phyloP scores from a whole-genome alignment of 192 early-diverging fungal genomes.

The Gamsiella multidivaricata region DNA sequence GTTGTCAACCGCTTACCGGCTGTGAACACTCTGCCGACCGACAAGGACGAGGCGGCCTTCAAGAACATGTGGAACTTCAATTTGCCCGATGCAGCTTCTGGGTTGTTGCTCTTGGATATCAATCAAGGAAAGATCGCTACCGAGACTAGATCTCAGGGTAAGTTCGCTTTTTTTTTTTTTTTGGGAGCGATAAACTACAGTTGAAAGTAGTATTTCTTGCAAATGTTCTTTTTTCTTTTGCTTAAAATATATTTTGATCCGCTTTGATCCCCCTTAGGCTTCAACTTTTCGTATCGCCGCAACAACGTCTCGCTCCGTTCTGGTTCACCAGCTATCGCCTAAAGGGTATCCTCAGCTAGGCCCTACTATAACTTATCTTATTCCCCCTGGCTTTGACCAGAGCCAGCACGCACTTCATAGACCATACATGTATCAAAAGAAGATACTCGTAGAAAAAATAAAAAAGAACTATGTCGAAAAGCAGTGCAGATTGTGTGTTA shows the following conservation, averaged over 20 bases:
- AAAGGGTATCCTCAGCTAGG: not conserved
- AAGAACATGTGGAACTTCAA: constrained; percentile 77
- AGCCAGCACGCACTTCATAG: not conserved
- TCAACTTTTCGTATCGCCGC: constrained; percentile 69
- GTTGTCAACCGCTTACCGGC: constrained; percentile 66
- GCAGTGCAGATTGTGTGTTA: not conserved
- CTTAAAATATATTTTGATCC: too few species aligned
- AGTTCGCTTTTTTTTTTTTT: too few species aligned
- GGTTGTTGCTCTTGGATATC: constrained; percentile 62
- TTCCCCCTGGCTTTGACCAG: not conserved
- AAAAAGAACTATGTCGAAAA: not conserved
- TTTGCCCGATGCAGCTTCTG: constrained; percentile 67
- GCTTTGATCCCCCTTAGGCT: constrained; percentile 36
- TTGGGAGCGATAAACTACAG: not conserved
- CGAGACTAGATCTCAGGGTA: constrained; percentile 67
- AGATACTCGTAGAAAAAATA: not conserved
- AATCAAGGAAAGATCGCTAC: constrained; percentile 63
- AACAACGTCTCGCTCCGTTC: constrained; percentile 53
- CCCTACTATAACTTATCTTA: not conserved
- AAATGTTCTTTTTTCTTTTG: not conserved
- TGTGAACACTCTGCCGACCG: constrained; percentile 39
- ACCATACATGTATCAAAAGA: not conserved
- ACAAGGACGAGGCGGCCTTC: constrained; percentile 65
- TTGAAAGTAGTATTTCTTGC: not conserved
- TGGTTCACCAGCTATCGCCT: constrained; percentile 41